These are phyloP conservation scores for Aureobasidium leucospermi DNA, from an alignment of 2,329 filamentous ascomycete species.

Conservation along the genomic window DNA sequence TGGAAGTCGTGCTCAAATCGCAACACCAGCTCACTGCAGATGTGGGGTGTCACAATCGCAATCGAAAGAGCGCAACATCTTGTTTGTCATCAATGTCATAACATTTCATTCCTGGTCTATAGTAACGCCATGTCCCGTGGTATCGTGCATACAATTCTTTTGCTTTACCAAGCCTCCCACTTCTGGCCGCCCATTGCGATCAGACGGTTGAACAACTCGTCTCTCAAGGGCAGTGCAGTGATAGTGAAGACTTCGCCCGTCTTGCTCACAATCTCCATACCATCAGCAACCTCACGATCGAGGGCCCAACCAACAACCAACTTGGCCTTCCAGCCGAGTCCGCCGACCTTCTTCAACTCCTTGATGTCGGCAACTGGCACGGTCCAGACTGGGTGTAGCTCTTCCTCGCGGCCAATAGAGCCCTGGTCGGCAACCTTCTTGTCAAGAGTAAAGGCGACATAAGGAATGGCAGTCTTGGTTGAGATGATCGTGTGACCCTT, in stretches of 20 bases:
- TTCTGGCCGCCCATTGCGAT: constrained; percentile 72
- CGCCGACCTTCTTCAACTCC: constrained; percentile 72
- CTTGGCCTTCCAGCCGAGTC: constrained; percentile 78
- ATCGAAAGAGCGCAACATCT: too few species aligned
- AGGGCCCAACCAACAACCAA: constrained; percentile 74
- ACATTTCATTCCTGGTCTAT: too few species aligned
- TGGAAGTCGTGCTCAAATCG: too few species aligned
- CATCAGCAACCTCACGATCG: constrained; percentile 66
- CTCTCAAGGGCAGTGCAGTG: constrained; percentile 64
- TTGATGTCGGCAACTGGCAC: constrained; percentile 63
- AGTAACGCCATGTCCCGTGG: too few species aligned
- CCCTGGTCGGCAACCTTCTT: constrained; percentile 35
- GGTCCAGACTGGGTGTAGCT: constrained; percentile 56
- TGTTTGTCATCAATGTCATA: too few species aligned
- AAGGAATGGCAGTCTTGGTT: constrained; percentile 58
- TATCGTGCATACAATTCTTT: neutral
- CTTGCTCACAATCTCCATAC: constrained; percentile 58
- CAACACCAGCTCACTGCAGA: too few species aligned
- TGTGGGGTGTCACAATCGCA: too few species aligned
- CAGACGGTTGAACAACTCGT: constrained; percentile 75
- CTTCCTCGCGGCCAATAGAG: constrained; percentile 38
- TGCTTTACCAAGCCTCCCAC: constrained; percentile 65
- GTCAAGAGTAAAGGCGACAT: constrained; percentile 58
- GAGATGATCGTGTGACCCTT: constrained; percentile 67
- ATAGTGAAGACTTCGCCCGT: constrained; percentile 51